phyloP scores from a whole-genome alignment of 2,329 filamentous ascomycete species.

The Stromatinia cepivora region DNA sequence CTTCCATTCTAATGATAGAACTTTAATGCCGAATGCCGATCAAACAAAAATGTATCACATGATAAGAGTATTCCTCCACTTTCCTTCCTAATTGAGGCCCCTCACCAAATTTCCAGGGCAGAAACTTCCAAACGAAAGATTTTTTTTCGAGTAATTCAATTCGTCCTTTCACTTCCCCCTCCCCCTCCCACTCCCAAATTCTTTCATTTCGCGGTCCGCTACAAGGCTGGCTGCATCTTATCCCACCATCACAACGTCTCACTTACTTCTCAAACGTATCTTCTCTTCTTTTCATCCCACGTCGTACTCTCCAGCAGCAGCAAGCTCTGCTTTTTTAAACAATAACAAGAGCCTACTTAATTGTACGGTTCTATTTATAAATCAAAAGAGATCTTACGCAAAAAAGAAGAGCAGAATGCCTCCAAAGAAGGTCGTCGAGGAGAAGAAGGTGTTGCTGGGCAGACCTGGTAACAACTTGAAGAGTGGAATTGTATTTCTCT shows the following conservation, averaged over 20 bases:
- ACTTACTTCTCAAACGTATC: conserved; percentile 43
- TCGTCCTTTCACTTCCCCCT: neutral
- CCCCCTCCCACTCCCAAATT: neutral
- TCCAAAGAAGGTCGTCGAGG: conserved; percentile 87
- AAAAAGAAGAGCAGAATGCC: conserved; percentile 64
- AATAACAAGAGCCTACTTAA: conserved; percentile 39
- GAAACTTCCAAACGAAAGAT: conserved; percentile 16
- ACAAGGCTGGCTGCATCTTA: conserved; percentile 28
- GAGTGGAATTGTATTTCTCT: conserved; percentile 86
- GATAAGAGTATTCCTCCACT: neutral
- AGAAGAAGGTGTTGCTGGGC: conserved; percentile 96
- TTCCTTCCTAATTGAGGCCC: neutral
- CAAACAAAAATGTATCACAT: neutral
- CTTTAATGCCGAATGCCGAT: neutral
- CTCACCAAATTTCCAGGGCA: neutral
- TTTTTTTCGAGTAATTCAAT: conserved; percentile 15
- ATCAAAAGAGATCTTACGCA: conserved; percentile 57
- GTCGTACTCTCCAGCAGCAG: conserved; percentile 52
- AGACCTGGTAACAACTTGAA: conserved; percentile 97
- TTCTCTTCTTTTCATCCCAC: conserved; percentile 54
- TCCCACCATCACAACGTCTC: conserved; percentile 36
- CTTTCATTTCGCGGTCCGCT: conserved; percentile 25
- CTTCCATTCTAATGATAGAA: neutral
- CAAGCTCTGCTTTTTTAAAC: conserved; percentile 48
- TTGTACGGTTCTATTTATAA: conserved; percentile 44